Evolutionary conservation across 441 rosid species (phyloP), one percentile per base, ranked within the genome.

Genomic region (Metrosideros polymorpha): DNA sequence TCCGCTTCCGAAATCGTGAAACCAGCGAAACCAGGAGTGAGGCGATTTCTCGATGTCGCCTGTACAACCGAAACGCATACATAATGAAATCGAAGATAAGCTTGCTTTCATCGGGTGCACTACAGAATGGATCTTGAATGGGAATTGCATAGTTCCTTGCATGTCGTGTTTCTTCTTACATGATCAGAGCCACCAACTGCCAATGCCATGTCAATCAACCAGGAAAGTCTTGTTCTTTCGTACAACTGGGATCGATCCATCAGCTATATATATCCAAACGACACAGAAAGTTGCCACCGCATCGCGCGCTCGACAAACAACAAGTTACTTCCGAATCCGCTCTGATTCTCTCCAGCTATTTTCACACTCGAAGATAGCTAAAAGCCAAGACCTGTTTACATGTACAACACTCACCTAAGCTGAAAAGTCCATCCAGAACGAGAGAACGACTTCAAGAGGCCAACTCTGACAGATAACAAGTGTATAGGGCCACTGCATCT

Each of bases 401-500:
- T 82, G 84, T 47, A 45, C 84, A 17, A 82, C 47, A 71, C 79
- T 35, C 56, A 13, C 25, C 84, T 49, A n/a, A 29, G 55, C 27
- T 17, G 15, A 29, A 29, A 82, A 82, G 42, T 71, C 79, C 22
- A 71, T 6, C 79, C 47, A 39, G 47, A 39, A 71, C 47, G 79
- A 71, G 47, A 6, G 79, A 71, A 10, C 47, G 39, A n/a, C 22
- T 32, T 92, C 77, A 92, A 51, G 92, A 85, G 49, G 94, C 91
- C 88, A 89, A 91, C 88, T 92, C 95, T 2, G 95, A 90, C 54
- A 98, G 96, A 86, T 96, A 93, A 85, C 92, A 91, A 4, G 98
- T 91, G 86, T 93, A 98, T 45, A 98, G 94, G 42, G 98, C 86
- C 52, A 95, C 99, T 9, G 98, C 97, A 87, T 96, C 99, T 91